Percentiles rank a stretch among this genome's conserved stretches.
phyloP scores from a whole-genome alignment of 352 stramenopile genomes.

The Thraustochytrium sp. region DNA sequence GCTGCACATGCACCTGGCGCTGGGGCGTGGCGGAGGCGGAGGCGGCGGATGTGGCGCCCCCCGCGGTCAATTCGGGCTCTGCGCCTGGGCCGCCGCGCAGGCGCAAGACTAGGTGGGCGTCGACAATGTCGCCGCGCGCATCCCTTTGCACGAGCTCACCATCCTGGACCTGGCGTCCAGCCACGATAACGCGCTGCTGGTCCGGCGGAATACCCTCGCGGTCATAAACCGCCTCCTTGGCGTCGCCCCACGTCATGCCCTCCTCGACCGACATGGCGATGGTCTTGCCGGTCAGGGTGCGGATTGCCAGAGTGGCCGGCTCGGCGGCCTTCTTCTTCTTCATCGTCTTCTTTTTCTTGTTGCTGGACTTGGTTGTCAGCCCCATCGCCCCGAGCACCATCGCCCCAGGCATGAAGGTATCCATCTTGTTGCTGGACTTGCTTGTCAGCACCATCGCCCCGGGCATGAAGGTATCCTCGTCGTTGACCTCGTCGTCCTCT shows the following conservation, averaged over 20 bases:
- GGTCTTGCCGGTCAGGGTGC: background rate
- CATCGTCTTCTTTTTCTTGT: background rate
- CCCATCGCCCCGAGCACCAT: background rate
- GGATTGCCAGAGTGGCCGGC: background rate
- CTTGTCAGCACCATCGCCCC: background rate
- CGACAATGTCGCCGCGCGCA: background rate
- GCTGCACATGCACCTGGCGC: background rate
- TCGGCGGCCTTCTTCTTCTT: background rate
- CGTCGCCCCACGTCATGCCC: background rate
- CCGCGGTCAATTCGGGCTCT: background rate
- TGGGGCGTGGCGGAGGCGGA: background rate
- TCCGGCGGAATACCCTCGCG: background rate
- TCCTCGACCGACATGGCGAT: background rate
- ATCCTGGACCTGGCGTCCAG: background rate
- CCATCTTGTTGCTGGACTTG: background rate
- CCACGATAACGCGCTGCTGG: background rate
- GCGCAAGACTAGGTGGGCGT: background rate
- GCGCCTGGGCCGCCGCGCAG: background rate
- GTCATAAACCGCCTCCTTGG: background rate
- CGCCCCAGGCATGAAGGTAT: no score
- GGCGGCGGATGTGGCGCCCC: background rate
- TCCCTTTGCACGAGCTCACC: background rate
- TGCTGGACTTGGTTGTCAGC: background rate
- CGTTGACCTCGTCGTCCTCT: no score
- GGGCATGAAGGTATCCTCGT: no score